These are phyloP conservation scores for Epichloe coenophiala DNA, from an alignment of 2,329 filamentous ascomycete species.

Conservation along the genomic window DNA sequence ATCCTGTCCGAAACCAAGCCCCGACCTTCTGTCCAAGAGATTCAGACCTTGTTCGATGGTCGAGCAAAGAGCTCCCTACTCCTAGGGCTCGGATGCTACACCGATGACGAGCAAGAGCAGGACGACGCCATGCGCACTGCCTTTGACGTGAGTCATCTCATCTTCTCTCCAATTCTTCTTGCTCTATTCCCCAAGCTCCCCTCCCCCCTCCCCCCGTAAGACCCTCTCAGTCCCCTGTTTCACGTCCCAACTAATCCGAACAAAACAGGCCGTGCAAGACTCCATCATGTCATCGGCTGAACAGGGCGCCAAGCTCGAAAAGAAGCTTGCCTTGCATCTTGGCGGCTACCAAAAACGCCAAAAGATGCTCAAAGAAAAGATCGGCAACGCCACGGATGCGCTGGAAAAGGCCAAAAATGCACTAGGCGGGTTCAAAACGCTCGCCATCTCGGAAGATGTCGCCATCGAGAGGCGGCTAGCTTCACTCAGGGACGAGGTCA, in stretches of 20 bases:
- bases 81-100: conserved; percentile 69
- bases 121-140: conserved; percentile 49
- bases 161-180: background rate
- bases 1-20: conserved; percentile 56
- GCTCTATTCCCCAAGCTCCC: background rate
- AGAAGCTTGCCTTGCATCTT: conserved; percentile 77
- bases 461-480: conserved; percentile 61
- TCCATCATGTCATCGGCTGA: conserved; percentile 62
- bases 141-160: conserved; percentile 50
- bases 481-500: conserved; percentile 68
- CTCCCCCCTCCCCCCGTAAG: too few relatives aligned
- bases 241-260: background rate
- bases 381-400: conserved; percentile 58
- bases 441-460: conserved; percentile 68
- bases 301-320: conserved; percentile 76
- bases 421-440: conserved; percentile 58
- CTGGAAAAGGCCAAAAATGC: conserved; percentile 61
- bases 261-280: conserved; percentile 51
- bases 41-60: conserved; percentile 40
- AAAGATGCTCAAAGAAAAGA: conserved; percentile 68
- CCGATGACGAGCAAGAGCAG: conserved; percentile 59
- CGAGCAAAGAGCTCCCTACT: conserved; percentile 45
- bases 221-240: too few relatives aligned
- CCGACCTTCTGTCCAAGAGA: conserved; percentile 32
- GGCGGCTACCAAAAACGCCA: conserved; percentile 84